Conservation (phyloP, 805 yeast species). For the Wickerhamomyces rabaulensis region DNA sequence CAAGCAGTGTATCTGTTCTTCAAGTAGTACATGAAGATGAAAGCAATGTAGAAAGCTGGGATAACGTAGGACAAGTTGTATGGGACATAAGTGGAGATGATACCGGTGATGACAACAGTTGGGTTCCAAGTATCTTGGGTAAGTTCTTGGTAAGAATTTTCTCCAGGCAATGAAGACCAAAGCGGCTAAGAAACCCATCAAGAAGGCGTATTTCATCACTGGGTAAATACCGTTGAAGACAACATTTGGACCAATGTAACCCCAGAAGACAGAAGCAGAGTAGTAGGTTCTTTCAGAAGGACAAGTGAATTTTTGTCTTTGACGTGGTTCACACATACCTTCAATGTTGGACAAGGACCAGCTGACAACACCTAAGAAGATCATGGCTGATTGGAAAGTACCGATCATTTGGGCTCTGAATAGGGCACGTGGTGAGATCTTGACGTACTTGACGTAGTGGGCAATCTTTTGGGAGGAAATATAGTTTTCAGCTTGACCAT, state of each 20-base stretch:
- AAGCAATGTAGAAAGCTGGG: slow-evolving; percentile 26
- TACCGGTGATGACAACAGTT: slow-evolving; percentile 45
- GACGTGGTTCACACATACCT: slow-evolving; percentile 30
- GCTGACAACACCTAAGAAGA: slow-evolving; percentile 28
- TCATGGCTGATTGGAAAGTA: slow-evolving; percentile 26
- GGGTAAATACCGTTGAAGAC: slow-evolving; percentile 58
- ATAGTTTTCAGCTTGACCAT: slow-evolving; percentile 58
- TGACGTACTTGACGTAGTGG: slow-evolving; percentile 47
- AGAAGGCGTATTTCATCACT: slow-evolving; percentile 56
- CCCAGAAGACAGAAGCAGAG: slow-evolving; percentile 39
- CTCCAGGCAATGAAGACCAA: slow-evolving; percentile 25
- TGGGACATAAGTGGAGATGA: slow-evolving; percentile 41
- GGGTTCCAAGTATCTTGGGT: slow-evolving; percentile 39
- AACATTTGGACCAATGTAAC: slow-evolving; percentile 51
- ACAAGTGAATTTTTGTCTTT: slow-evolving; percentile 35
- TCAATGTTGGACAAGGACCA: slow-evolving; percentile 30
- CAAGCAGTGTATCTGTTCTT: slow-evolving; percentile 36
- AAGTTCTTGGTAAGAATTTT: slow-evolving; percentile 18
- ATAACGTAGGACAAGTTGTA: slow-evolving; percentile 38
- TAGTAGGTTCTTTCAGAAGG: slow-evolving; percentile 39
- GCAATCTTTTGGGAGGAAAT: slow-evolving; percentile 38
- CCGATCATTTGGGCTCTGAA: slow-evolving; percentile 41
- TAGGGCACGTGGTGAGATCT: slow-evolving; percentile 53
- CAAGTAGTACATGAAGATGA: slow-evolving; percentile 41
- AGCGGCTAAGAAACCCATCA: slow-evolving; percentile 42